A percentile compares a stretch with the other conserved stretches of the same genome.
Conservation (phyloP, 129 eudicot species). For the Arctium lappa region DNA sequence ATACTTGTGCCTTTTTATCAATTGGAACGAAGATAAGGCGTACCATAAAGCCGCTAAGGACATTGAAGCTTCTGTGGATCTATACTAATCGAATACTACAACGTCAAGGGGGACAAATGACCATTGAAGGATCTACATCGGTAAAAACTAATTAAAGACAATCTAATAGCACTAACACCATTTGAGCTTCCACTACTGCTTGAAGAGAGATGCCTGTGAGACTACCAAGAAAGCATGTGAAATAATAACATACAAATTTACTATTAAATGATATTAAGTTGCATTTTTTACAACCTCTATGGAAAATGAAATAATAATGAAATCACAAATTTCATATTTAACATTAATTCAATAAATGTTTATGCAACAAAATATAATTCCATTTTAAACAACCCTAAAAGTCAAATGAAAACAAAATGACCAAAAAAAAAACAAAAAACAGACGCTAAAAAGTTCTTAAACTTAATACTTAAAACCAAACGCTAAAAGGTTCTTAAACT, state of each 20-base stretch:
- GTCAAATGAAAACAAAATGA: too few species aligned
- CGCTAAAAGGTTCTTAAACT: not conserved
- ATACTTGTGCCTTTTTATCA: too few species aligned
- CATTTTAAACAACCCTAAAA: not conserved
- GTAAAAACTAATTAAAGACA: not conserved
- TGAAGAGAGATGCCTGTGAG: too few species aligned
- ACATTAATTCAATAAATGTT: not conserved
- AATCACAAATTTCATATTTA: not conserved
- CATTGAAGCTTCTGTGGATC: not conserved
- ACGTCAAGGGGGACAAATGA: not conserved
- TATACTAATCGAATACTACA: conserved; percentile 6
- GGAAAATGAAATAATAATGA: too few species aligned
- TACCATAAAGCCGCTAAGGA: not conserved
- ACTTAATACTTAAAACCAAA: not conserved
- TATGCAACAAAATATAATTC: not conserved
- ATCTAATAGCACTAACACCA: too few species aligned
- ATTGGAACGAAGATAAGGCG: not conserved
- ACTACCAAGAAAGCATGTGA: not conserved
- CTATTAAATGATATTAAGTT: too few species aligned
- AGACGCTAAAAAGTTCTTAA: too few species aligned
- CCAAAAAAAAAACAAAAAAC: not conserved
- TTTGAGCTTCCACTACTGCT: too few species aligned
- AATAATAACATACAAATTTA: not conserved
- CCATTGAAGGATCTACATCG: not conserved
- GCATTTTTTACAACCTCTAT: too few species aligned